These are phyloP conservation scores for Erodium moschatum DNA, from an alignment of 441 rosid genomes.

Conservation along the genomic window DNA sequence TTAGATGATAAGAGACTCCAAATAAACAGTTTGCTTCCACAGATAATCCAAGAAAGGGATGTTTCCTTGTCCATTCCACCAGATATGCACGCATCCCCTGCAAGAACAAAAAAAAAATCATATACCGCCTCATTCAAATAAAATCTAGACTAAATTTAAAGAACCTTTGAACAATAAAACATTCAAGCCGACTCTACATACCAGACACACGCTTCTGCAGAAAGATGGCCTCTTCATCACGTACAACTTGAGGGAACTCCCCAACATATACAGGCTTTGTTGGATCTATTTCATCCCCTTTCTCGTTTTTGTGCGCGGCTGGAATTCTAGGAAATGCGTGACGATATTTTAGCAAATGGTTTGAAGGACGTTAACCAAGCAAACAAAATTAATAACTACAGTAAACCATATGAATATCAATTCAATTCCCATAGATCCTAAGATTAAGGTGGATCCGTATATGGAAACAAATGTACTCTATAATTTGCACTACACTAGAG, in stretches of 20 bases:
- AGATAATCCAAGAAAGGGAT: conserved; percentile 68
- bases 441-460: background rate
- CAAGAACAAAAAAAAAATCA: conserved; percentile 22
- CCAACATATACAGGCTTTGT: conserved; percentile 80
- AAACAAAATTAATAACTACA: conserved; percentile 2
- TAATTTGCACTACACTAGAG: background rate
- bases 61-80: conserved; percentile 83
- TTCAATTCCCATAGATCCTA: too few species aligned
- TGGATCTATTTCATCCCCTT: conserved; percentile 44
- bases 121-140: conserved; percentile 12
- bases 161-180: conserved; percentile 6
- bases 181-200: conserved; percentile 27
- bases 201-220: conserved; percentile 47
- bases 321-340: conserved; percentile 40
- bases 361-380: background rate
- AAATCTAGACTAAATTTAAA: conserved; percentile 8
- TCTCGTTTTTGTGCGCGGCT: conserved; percentile 37
- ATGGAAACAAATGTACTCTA: background rate
- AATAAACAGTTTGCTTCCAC: conserved; percentile 54
- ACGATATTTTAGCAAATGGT: conserved; percentile 8
- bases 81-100: conserved; percentile 46
- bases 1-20: conserved; percentile 61
- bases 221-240: conserved; percentile 58
- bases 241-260: conserved; percentile 73
- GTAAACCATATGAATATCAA: background rate